Evolutionary conservation across 176 grass and related monocot genomes (phyloP).

Genomic region (Aegilops tauschii): DNA sequence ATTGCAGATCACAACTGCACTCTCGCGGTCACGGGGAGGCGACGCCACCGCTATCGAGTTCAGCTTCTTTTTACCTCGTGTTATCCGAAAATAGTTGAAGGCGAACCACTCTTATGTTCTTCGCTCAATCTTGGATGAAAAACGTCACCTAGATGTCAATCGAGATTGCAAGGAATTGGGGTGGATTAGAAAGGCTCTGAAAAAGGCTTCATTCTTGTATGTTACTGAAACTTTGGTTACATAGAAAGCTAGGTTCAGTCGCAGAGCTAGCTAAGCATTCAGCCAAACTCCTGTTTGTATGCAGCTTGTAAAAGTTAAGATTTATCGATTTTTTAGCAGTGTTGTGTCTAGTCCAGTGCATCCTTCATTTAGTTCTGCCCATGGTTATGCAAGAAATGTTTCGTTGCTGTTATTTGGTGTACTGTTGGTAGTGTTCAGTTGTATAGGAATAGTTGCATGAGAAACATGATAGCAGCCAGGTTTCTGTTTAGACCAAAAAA

Average conservation of each 20-base stretch:
- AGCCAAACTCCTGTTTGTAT: not conserved
- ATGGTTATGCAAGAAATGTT: not conserved
- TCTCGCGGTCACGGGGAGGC: not conserved
- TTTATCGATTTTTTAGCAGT: too few relatives aligned
- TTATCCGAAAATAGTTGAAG: not conserved
- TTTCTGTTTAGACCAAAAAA: too few relatives aligned
- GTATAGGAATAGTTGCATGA: not conserved
- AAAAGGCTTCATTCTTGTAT: not conserved
- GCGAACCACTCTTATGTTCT: not conserved
- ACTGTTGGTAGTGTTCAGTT: not conserved
- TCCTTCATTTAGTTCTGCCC: not conserved
- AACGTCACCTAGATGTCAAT: not conserved
- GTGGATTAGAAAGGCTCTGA: not conserved
- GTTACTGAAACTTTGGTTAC: not conserved
- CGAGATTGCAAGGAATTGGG: not conserved
- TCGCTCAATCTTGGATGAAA: not conserved
- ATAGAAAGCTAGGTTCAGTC: not conserved
- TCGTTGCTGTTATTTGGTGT: not conserved
- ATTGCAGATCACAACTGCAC: not conserved
- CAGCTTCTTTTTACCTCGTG: not conserved
- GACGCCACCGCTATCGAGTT: not conserved
- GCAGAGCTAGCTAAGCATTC: not conserved
- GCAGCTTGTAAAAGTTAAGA: not conserved
- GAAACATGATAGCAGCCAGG: not conserved
- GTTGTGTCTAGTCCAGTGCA: not conserved